Evolutionary conservation across 192 early-diverging fungal genomes (phyloP), one percentile per base, ranked within the genome.

Genomic region (Linnemannia hyalina): DNA sequence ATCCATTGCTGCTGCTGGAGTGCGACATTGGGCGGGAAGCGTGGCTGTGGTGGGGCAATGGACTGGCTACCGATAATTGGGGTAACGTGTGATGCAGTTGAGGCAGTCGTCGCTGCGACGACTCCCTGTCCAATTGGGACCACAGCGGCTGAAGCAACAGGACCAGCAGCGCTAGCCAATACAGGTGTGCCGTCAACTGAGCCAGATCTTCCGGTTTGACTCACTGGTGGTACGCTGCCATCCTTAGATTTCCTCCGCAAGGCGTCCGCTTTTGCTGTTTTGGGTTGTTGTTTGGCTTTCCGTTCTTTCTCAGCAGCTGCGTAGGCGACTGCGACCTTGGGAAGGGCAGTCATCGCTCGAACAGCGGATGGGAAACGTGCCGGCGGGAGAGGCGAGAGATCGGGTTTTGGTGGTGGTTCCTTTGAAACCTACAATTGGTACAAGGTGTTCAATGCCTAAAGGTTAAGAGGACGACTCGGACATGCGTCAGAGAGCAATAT

Each of bases 291-390:
- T 41, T 77, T 83, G 36, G 60, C 71, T 6, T 68, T 68, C 22
- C 80, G 54, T 6, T 35, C 69, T 32, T 80, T 70, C 32, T 86
- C 75, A 16, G 84, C 84, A 15, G 78, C 78, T 29, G 84, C 78
- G 23, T 78, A 86, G 3, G 84, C 84, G 29, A 86, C 76, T 0
- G 79, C 84, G 9, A 86, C 84, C 42, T 81, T 80, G 2, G 84
- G 84, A 54, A 86, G 73, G 16, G 75, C 57, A 1, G 70, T 26
- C 84, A 86, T 86, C n/a, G 84, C 84, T 26, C 84, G 49, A 6
- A 71, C 79, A 26, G 79, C 84, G 6, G 79, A 86, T n/a, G 84
- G 79, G 46, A 86, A 86, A 4, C 84, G 79, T 26, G 84, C 84
- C 57, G 84, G 84, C 0, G 84, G 84, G 2, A 86, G 75, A n/a